These are phyloP conservation scores for Vigna mungo DNA, from an alignment of 306 rosid species.

Conservation along the genomic window DNA sequence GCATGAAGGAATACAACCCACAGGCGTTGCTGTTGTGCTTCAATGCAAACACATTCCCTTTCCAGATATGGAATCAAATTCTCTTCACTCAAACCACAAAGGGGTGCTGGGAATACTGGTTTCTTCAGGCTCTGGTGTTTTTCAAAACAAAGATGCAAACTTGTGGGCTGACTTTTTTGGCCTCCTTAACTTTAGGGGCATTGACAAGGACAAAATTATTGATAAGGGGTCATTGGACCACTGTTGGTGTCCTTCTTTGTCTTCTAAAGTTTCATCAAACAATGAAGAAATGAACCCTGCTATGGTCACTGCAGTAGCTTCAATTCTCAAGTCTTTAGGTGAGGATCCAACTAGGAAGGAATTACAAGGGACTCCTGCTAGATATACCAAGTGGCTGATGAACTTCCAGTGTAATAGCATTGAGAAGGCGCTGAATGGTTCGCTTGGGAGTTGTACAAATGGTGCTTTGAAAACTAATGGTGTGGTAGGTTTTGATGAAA, in stretches of 20 bases:
- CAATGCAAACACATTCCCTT: background rate
- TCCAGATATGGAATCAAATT: background rate
- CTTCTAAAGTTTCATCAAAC: background rate
- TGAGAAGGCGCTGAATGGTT: slow-evolving; percentile 57
- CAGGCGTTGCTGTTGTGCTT: background rate
- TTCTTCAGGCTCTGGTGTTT: slow-evolving; percentile 22
- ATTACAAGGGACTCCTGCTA: slow-evolving; percentile 62
- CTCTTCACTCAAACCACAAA: background rate
- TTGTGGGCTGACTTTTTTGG: slow-evolving; percentile 1
- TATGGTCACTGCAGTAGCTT: slow-evolving; percentile 9
- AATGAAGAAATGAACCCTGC: background rate
- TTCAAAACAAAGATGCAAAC: background rate
- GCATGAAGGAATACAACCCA: background rate
- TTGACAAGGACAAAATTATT: background rate
- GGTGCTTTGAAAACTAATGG: background rate
- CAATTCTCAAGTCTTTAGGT: slow-evolving; percentile 8
- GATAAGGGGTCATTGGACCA: background rate
- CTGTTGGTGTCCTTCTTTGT: slow-evolving; percentile 5
- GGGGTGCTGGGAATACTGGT: background rate
- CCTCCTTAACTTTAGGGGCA: slow-evolving; percentile 19
- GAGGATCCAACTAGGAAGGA: slow-evolving; percentile 16
- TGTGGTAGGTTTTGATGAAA: slow-evolving; percentile 41
- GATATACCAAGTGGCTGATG: slow-evolving; percentile 72
- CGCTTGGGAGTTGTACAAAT: background rate
- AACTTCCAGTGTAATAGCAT: slow-evolving; percentile 56